Evolutionary conservation across 495 filamentous ascomycete genomes (phyloP), one percentile per base, ranked within the genome.

Genomic region (Melanomma pulvis-pyrius): DNA sequence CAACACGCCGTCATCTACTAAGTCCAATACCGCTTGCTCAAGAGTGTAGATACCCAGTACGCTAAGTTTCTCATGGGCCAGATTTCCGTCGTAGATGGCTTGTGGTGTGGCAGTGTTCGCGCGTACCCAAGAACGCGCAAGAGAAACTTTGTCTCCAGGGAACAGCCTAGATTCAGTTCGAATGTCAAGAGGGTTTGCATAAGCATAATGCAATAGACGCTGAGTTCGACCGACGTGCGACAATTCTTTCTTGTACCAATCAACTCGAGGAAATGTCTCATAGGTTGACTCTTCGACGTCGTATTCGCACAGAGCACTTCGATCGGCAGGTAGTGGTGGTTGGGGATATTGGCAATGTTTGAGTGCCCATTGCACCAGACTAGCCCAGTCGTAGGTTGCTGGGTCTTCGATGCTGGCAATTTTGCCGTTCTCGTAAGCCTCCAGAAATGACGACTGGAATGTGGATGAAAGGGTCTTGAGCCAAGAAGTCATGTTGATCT

Each of bases 381-480:
- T 75, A 29, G 82, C 79, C 91, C 94, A 96, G 72, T 97, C 87
- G 70, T 96, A 96, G 12, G 77, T 79, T 32, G 85, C 78, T 5
- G 92, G 79, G 65, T 96, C 75, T 39, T 87, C 77, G 30, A 99
- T 82, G 1, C 78, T 71, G 1, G 90, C 88, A 0, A 98, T 65
- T 54, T 88, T 79, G 9, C 83, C 83, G 2, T 82, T 80, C 53
- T 84, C 84, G 71, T 97, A 98, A 0, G 91, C 96, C 46, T 83
- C 81, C 21, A 92, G 76, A 73, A 91, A 97, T 17, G 80, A 80
- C 32, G 86, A 81, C 65, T 92, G 89, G 73, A 98, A 96, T 65
- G 90, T 86, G n/a, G 78, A 77, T 28, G 88, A 87, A 71, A 98
- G 77, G 58, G 86, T 85, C 7, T 88, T 80, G 46, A 96, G 82